Conservation (phyloP, 805 yeast genomes). For the Lipomyces sp. region DNA sequence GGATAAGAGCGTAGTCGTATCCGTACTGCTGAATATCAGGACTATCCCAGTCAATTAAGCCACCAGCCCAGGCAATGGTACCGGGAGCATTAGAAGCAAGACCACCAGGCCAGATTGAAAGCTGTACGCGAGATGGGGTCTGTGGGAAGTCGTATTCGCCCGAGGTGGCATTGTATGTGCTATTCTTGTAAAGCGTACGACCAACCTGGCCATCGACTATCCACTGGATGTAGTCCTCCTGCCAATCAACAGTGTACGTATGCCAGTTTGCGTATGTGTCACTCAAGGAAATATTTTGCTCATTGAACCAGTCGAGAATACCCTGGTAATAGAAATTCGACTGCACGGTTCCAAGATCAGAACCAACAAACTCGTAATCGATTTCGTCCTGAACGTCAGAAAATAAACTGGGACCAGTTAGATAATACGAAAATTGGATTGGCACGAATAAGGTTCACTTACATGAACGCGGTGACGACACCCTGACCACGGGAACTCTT, state of each 20-base stretch:
- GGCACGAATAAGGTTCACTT: background rate
- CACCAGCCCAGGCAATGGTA: conserved; percentile 80
- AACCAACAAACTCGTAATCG: conserved; percentile 86
- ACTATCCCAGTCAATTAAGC: conserved; percentile 80
- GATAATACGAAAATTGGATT: background rate
- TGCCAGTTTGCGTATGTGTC: conserved; percentile 71
- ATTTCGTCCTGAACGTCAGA: conserved; percentile 90
- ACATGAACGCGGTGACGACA: conserved; percentile 79
- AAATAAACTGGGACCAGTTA: conserved; percentile 50
- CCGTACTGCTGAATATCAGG: conserved; percentile 74
- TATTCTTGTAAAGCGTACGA: conserved; percentile 62
- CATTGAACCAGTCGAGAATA: conserved; percentile 66
- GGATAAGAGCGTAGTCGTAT: conserved; percentile 73
- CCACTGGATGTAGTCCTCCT: conserved; percentile 67
- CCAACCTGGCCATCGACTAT: conserved; percentile 71
- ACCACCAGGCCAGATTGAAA: conserved; percentile 60
- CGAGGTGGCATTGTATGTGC: conserved; percentile 66
- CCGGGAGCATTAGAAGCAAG: conserved; percentile 58
- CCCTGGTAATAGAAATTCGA: conserved; percentile 84
- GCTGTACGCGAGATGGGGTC: conserved; percentile 77
- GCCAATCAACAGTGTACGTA: conserved; percentile 87
- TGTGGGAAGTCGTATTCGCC: conserved; percentile 87
- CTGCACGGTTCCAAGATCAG: conserved; percentile 67
- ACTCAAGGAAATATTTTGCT: conserved; percentile 50
- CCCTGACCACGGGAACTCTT: conserved; percentile 79